Conservation (phyloP, 768 basidiomycete species). For the Suillus subaureus region DNA sequence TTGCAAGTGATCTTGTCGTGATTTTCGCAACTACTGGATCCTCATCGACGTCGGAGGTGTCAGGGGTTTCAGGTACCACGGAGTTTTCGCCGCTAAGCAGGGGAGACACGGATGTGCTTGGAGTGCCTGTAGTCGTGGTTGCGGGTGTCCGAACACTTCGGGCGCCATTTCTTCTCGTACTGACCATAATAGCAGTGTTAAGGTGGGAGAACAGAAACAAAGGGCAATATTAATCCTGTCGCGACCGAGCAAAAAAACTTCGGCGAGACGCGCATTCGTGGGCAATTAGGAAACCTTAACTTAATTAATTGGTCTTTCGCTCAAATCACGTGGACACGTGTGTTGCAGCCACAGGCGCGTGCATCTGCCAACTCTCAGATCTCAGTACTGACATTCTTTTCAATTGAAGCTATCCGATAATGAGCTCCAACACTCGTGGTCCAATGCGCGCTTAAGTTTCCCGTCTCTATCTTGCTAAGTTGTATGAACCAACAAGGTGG, state of each 20-base stretch:
- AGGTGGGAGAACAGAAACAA: conserved; percentile 14
- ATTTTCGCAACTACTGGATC: conserved; percentile 8
- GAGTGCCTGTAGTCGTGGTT: conserved; percentile 31
- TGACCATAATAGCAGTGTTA: conserved; percentile 21
- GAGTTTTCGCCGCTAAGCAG: conserved; percentile 51
- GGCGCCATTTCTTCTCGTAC: conserved; percentile 20
- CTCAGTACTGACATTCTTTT: not conserved
- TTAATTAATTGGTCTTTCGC: conserved; percentile 21
- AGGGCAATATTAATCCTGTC: conserved; percentile 7
- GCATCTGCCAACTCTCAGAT: too few relatives aligned
- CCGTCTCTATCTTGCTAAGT: not conserved
- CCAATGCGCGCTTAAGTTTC: not conserved
- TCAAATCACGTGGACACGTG: conserved; percentile 25
- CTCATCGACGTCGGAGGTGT: conserved; percentile 45
- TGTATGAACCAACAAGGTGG: not conserved
- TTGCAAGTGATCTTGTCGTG: not conserved
- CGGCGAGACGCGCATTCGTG: conserved; percentile 20
- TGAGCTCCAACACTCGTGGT: not conserved
- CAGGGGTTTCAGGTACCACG: conserved; percentile 51
- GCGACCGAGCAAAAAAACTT: conserved; percentile 7
- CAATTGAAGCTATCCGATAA: not conserved
- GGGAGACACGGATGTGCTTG: conserved; percentile 51
- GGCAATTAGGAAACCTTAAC: conserved; percentile 22
- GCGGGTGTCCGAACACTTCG: conserved; percentile 23
- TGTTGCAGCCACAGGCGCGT: conserved; percentile 31